These are phyloP conservation scores for Musa beccarii DNA, from an alignment of 176 grass and related monocot genomes.

Conservation along the genomic window DNA sequence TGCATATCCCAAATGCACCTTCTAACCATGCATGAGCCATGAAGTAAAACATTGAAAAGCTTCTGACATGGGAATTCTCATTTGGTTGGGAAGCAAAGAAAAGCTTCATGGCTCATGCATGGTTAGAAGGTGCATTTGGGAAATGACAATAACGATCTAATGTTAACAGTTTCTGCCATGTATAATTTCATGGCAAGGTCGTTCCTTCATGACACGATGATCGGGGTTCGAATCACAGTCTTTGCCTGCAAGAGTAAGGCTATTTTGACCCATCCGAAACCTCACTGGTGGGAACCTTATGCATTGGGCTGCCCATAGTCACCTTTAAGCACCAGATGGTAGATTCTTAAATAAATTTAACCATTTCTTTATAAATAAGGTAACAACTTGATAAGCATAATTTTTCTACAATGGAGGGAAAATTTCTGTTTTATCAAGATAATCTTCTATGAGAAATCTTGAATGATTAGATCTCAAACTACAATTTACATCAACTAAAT, in stretches of 20 bases:
- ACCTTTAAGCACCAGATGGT: not conserved
- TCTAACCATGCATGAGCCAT: too few species aligned
- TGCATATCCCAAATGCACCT: too few species aligned
- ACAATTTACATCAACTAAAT: too few species aligned
- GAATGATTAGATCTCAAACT: too few species aligned
- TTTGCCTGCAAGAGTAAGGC: not conserved
- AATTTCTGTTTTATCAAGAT: not conserved
- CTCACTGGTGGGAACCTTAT: not conserved
- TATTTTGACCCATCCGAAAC: not conserved
- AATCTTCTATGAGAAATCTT: not conserved
- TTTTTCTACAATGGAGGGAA: not conserved
- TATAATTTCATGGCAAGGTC: not conserved
- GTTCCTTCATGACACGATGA: not conserved
- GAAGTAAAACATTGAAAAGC: too few species aligned
- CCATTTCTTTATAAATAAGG: not conserved
- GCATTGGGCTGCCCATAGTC: not conserved
- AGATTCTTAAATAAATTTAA: not conserved
- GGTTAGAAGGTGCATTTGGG: not conserved
- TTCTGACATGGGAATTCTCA: too few species aligned
- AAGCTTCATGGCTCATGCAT: too few species aligned
- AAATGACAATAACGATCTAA: not conserved
- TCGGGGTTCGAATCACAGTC: too few species aligned
- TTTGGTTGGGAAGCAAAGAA: too few species aligned
- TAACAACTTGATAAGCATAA: not conserved
- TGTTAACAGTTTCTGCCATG: not conserved